Evolutionary conservation across 495 filamentous ascomycete genomes (phyloP).

Genomic region (Lasiosphaeriaceae sp.): DNA sequence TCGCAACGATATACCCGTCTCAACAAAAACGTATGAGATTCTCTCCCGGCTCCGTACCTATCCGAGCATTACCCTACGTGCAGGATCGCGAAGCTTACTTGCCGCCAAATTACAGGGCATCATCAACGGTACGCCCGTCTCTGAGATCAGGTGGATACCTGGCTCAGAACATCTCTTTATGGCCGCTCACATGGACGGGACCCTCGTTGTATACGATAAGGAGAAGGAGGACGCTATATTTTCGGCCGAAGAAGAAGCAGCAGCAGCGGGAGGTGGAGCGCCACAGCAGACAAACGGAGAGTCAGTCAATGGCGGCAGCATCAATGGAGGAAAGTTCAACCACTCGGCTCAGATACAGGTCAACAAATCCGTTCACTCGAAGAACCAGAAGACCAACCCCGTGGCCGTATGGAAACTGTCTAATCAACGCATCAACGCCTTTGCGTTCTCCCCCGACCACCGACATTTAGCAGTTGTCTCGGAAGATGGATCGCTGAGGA

Average conservation of each 20-base stretch:
- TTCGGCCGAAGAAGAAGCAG: constrained; percentile 44
- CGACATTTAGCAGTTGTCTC: constrained; percentile 86
- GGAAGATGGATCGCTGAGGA: constrained; percentile 83
- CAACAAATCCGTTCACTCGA: constrained; percentile 84
- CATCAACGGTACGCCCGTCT: constrained; percentile 80
- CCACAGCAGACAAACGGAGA: constrained; percentile 28
- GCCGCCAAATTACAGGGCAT: constrained; percentile 52
- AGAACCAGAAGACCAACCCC: constrained; percentile 89
- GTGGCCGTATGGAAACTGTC: constrained; percentile 88
- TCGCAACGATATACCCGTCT: constrained; percentile 92
- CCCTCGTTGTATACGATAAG: constrained; percentile 95
- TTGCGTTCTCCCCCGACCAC: constrained; percentile 84
- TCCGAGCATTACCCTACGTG: background rate
- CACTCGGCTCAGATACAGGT: constrained; percentile 51
- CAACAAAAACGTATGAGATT: constrained; percentile 77
- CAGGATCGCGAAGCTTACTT: background rate
- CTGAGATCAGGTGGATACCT: constrained; percentile 88
- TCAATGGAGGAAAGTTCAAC: constrained; percentile 21
- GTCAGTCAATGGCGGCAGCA: constrained; percentile 26
- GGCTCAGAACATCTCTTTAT: constrained; percentile 92
- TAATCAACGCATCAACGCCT: constrained; percentile 80
- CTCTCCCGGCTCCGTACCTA: background rate
- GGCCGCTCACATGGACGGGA: constrained; percentile 88
- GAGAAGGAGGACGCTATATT: constrained; percentile 87
- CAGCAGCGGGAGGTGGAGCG: constrained; percentile 1